phyloP scores from a whole-genome alignment of 2,329 filamentous ascomycete species.

The Nannizziopsis barbatae region DNA sequence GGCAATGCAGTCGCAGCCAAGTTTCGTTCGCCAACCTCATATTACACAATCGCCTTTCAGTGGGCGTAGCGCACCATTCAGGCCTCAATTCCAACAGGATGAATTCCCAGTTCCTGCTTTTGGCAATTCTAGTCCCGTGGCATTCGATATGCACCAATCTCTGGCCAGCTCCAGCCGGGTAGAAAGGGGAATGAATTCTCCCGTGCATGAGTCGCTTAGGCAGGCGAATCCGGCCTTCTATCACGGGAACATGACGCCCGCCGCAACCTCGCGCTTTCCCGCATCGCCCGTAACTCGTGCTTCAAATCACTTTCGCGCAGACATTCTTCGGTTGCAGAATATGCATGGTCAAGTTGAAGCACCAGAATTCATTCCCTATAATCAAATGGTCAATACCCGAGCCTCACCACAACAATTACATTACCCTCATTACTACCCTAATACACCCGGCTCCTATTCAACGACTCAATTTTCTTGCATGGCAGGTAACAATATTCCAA shows the following conservation, averaged over 20 bases:
- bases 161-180: conserved; percentile 33
- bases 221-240: conserved; percentile 38
- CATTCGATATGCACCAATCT: conserved; percentile 27
- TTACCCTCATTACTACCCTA: no score
- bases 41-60: conserved; percentile 35
- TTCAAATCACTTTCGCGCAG: conserved; percentile 31
- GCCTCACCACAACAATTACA: no score
- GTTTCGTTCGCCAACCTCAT: conserved; percentile 23
- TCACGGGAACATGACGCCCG: conserved; percentile 35
- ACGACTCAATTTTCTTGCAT: conserved; percentile 24
- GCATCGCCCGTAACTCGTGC: neutral
- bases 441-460: conserved; percentile 28
- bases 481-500: conserved; percentile 28
- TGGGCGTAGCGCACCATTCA: conserved; percentile 35
- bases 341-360: neutral
- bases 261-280: conserved; percentile 10
- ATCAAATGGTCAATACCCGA: no score
- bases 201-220: conserved; percentile 37
- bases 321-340: conserved; percentile 19
- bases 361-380: conserved; percentile 29
- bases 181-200: conserved; percentile 36
- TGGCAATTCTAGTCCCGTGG: conserved; percentile 23
- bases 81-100: conserved; percentile 26
- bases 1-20: conserved; percentile 21
- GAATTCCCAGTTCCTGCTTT: conserved; percentile 20